Base-by-base conservation (phyloP, 495 filamentous ascomycete genomes). In the Sordaria brevicollis region DNA sequence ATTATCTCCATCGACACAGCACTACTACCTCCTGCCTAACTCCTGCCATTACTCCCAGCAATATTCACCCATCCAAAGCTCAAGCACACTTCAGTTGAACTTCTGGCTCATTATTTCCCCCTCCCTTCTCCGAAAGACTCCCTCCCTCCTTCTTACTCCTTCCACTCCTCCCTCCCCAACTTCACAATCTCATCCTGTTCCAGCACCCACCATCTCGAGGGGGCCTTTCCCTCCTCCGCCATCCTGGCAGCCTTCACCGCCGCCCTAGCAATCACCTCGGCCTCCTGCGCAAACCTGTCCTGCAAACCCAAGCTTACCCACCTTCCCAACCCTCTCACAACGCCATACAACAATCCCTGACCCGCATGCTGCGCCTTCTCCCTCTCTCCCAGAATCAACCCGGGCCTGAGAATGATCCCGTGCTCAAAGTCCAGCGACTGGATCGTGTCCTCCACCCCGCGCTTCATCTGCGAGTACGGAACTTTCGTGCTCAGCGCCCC, bases 381-480 rank as follows among this genome's bases (percentile, higher is more conserved):
- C 41, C 93, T 83, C 10, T 84, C 75, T 11, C 92, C 93, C n/a
- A 91, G 72, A 72, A 97, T 89, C 70, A 93, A 65, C 1, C 91
- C 93, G 10, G 93, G 93, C 19, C 87, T 83, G 65, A 96, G 65
- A 38, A 97, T 89, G 35, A 94, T 86, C 10, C 87, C 89, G 66
- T 89, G 85, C 43, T 91, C 89, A 74, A 96, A 97, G 0, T 83
- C 90, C 25, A 93, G 77, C 29, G 74, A 83, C 76, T 88, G 86
- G 35, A 94, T 83, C n/a, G 88, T 84, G 35, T 93, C 89, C 74
- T 97, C 93, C 37, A 94, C 85, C 74, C 93, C 90, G 13, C 83
- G 85, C 82, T 96, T 96, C 90, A 96, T 94, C 73, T 86, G 83
- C 4, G 79, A 65, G 75, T 94, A 93, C 0, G 87, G 83, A 4